These are phyloP conservation scores for Saturnispora bothae DNA, from an alignment of 805 yeast genomes.

Conservation along the genomic window DNA sequence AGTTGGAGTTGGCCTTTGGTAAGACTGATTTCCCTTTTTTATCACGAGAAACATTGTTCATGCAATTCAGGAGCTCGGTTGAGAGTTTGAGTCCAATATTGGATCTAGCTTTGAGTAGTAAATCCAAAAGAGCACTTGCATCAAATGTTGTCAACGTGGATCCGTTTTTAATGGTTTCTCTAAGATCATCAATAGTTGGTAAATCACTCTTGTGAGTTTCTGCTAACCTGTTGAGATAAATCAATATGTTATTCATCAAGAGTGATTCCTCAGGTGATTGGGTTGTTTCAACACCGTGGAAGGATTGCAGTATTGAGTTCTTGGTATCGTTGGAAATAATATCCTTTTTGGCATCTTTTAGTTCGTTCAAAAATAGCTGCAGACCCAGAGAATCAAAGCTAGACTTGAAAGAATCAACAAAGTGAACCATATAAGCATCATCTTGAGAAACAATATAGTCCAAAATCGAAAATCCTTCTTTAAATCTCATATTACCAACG, in stretches of 20 bases:
- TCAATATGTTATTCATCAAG: constrained; percentile 15
- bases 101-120: constrained; percentile 18
- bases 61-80: constrained; percentile 24
- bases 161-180: constrained; percentile 16
- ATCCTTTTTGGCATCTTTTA: constrained; percentile 5
- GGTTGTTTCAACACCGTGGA: constrained; percentile 3
- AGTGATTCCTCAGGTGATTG: constrained; percentile 16
- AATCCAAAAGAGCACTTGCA: constrained; percentile 16
- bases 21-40: constrained; percentile 15
- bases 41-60: constrained; percentile 11
- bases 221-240: constrained; percentile 10
- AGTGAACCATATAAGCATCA: neutral
- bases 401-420: constrained; percentile 2
- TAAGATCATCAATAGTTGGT: constrained; percentile 9
- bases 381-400: constrained; percentile 13
- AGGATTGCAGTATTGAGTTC: constrained; percentile 13
- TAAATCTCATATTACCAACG: constrained; percentile 14
- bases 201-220: constrained; percentile 9
- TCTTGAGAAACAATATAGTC: neutral
- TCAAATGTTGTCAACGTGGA: constrained; percentile 19
- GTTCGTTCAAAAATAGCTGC: constrained; percentile 16
- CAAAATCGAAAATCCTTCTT: constrained; percentile 16
- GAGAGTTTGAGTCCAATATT: constrained; percentile 22
- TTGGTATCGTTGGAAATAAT: constrained; percentile 11
- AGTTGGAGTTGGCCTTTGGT: constrained; percentile 32